Evolutionary conservation across 306 rosid species (phyloP).

Genomic region (Sesbania bispinosa): DNA sequence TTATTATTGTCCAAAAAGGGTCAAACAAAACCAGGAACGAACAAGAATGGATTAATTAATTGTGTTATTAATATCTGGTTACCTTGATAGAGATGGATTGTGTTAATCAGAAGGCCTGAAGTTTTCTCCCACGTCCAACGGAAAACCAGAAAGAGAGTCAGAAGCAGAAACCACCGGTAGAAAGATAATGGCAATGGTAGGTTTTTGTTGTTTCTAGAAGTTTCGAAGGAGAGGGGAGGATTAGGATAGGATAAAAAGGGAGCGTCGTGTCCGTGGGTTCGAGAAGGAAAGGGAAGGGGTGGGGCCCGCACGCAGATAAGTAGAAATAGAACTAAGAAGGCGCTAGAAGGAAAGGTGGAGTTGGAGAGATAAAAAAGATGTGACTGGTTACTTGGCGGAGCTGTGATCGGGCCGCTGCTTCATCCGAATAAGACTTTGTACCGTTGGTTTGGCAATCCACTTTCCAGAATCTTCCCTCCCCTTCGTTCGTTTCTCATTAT

Average conservation of each 20-base stretch:
- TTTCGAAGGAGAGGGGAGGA: constrained; percentile 40
- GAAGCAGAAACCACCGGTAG: constrained; percentile 1
- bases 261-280: constrained; percentile 41
- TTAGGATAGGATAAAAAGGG: constrained; percentile 16
- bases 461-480: constrained; percentile 60
- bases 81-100: constrained; percentile 19
- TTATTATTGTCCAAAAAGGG: too few species aligned
- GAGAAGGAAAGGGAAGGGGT: constrained; percentile 44
- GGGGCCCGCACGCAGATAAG: constrained; percentile 43
- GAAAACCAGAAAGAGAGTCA: background rate
- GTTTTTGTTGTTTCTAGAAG: constrained; percentile 74
- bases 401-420: constrained; percentile 12
- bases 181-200: constrained; percentile 17
- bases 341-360: constrained; percentile 41
- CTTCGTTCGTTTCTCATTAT: background rate
- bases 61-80: background rate
- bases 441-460: constrained; percentile 17
- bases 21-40: too few species aligned
- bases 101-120: background rate
- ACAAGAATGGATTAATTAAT: background rate
- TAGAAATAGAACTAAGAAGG: constrained; percentile 32
- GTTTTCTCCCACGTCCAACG: constrained; percentile 1
- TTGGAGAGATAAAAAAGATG: background rate
- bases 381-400: constrained; percentile 10
- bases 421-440: constrained; percentile 1